Evolutionary conservation across 2,329 filamentous ascomycete genomes (phyloP), one percentile per base, ranked within the genome.

Genomic region (Immersiporthe knoxdaviesiana): DNA sequence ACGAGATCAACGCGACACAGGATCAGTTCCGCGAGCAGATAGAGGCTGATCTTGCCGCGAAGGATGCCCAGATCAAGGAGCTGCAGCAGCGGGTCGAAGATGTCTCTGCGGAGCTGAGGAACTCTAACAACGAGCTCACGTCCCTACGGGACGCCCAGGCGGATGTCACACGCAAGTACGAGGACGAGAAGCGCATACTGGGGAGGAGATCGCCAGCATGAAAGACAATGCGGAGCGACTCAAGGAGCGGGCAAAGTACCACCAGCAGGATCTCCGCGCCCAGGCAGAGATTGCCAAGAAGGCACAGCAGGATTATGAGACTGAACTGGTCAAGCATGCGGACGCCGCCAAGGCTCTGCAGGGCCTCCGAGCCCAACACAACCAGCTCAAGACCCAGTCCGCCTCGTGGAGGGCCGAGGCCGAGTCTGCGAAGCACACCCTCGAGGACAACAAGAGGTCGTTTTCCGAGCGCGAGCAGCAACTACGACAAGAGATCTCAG

Each of bases 301-400:
- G 78, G 94, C 96, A 3, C 96, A 99, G 78, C 91, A 97, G 77
- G 94, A 96, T 74, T 99, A 99, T 77, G 97, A 99, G 79, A 90
- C 90, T 72, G 96, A 99, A 78, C 86, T 99, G 14, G 88, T 97
- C 75, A 97, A 96, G 82, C 96, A 99, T 80, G 95, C 94, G 1
- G 93, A 97, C 73, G 96, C 95, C n/a, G 93, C 95, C 16, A 94
- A 94, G 80, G 88, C 89, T 47, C 84, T 97, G 18, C 93, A 97
- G 74, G 85, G 85, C 66, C 84, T 97, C 63, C 92, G 96, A 65
- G 84, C 85, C 4, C 93, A 98, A 73, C 88, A 92, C 79, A 96
- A 97, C 75, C 84, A 92, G 74, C 81, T 98, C 71, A 94, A 93
- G 81, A 91, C 92, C 0, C 88, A 97, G 70, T 85, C 93, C 3